A percentile compares a stretch with the other conserved stretches of the same genome.
Conservation (phyloP, 306 rosid genomes). For the Fagus sylvatica region DNA sequence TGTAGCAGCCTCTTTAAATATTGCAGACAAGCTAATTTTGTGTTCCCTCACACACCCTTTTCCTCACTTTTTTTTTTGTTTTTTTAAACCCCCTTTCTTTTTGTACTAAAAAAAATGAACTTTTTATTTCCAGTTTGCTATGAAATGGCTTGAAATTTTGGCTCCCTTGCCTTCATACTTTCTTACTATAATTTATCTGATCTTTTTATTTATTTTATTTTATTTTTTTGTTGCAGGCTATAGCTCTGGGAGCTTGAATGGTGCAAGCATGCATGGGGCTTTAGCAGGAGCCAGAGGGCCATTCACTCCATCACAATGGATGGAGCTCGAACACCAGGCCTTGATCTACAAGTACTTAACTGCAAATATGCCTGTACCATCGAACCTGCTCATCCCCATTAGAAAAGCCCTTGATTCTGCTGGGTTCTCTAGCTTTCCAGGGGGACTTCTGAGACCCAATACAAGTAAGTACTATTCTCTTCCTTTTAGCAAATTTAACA, state of each 20-base stretch:
- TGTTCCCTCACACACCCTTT: conserved; percentile 18
- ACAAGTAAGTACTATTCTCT: conserved; percentile 42
- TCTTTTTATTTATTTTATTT: neutral
- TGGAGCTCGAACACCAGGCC: conserved; percentile 96
- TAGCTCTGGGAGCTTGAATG: conserved; percentile 44
- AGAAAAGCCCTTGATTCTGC: conserved; percentile 80
- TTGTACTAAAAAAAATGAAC: conserved; percentile 1
- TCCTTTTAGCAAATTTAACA: neutral
- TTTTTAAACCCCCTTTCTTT: neutral
- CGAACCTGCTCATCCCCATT: conserved; percentile 78
- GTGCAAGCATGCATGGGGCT: conserved; percentile 51
- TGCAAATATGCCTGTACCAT: conserved; percentile 75
- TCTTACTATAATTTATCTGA: neutral
- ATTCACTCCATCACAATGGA: conserved; percentile 94
- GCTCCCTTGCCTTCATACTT: neutral
- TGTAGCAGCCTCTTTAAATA: conserved; percentile 17
- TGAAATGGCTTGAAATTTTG: conserved; percentile 5
- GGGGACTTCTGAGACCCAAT: conserved; percentile 63
- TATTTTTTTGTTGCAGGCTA: conserved; percentile 42
- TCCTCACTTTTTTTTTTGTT: neutral
- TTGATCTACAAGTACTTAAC: conserved; percentile 90
- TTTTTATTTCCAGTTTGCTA: neutral
- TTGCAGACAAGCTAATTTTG: conserved; percentile 21
- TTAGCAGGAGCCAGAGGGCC: conserved; percentile 52
- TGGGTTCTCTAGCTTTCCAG: conserved; percentile 51